Evolutionary conservation across 2,329 filamentous ascomycete genomes (phyloP).

Genomic region (Fusarium sp.): DNA sequence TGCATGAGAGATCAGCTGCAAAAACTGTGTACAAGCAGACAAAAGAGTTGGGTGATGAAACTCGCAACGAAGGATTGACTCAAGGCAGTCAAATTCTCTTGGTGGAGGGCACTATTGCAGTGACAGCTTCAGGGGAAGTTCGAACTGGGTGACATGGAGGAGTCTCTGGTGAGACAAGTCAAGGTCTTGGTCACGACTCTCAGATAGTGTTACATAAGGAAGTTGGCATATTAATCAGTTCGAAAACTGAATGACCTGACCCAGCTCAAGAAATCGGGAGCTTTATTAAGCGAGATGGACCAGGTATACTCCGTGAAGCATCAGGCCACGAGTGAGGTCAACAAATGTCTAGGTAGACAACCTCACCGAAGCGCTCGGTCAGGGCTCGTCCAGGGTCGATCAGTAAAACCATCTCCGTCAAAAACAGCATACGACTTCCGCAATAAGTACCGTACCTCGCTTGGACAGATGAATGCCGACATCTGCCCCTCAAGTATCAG

Average conservation of each 20-base stretch:
- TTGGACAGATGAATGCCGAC: conserved; percentile 16
- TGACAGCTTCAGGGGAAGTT: neutral
- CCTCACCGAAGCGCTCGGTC: neutral
- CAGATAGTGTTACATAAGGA: conserved; percentile 1
- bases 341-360: neutral
- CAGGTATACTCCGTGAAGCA: neutral
- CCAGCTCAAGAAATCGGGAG: neutral
- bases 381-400: conserved; percentile 2
- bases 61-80: neutral
- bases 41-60: neutral
- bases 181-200: neutral
- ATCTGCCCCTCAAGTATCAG: conserved; percentile 17
- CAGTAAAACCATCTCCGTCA: neutral
- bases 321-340: neutral
- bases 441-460: conserved; percentile 3
- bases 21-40: neutral
- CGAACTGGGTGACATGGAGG: conserved; percentile 1
- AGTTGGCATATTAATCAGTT: conserved; percentile 12
- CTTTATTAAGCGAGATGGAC: neutral
- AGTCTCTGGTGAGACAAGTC: conserved; percentile 6
- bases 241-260: neutral
- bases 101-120: neutral
- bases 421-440: neutral
- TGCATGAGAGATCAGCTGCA: neutral
- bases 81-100: neutral